phyloP scores from a whole-genome alignment of 2,329 filamentous ascomycete species.

The Didymella pomorum region DNA sequence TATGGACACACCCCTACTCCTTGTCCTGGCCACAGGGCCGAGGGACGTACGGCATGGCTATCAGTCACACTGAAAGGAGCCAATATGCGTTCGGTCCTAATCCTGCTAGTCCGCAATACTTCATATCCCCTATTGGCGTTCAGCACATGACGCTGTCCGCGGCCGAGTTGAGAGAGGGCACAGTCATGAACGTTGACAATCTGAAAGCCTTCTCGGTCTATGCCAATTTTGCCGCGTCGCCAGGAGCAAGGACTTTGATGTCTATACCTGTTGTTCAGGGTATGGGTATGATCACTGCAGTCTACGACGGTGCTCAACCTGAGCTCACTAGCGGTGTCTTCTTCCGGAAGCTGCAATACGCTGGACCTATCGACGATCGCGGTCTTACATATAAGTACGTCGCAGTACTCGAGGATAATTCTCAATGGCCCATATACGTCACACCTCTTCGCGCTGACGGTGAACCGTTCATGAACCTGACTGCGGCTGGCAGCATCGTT shows the following conservation, averaged over 20 bases:
- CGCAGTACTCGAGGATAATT: slow-evolving; percentile 60
- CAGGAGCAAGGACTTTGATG: slow-evolving; percentile 65
- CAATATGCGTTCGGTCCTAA: slow-evolving; percentile 64
- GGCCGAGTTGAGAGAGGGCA: slow-evolving; percentile 70
- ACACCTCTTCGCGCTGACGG: slow-evolving; percentile 62
- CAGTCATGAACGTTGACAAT: slow-evolving; percentile 63
- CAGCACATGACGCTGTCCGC: slow-evolving; percentile 85
- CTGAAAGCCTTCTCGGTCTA: slow-evolving; percentile 67
- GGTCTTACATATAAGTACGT: slow-evolving; percentile 57
- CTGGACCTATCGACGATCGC: slow-evolving; percentile 39
- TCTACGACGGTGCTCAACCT: slow-evolving; percentile 76
- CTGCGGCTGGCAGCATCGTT: slow-evolving; percentile 70
- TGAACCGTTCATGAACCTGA: slow-evolving; percentile 72
- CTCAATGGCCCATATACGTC: slow-evolving; percentile 81
- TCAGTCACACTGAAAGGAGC: slow-evolving; percentile 75
- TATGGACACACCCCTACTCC: slow-evolving; percentile 74
- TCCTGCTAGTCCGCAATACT: slow-evolving; percentile 65
- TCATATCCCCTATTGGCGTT: slow-evolving; percentile 82
- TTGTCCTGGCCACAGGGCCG: slow-evolving; percentile 56
- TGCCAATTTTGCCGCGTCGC: slow-evolving; percentile 69
- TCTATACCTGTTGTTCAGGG: slow-evolving; percentile 87
- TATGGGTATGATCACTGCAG: slow-evolving; percentile 83
- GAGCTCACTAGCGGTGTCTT: slow-evolving; percentile 77
- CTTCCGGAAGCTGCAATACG: slow-evolving; percentile 69
- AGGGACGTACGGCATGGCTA: slow-evolving; percentile 79